Percentiles rank a stretch among this genome's conserved stretches.
phyloP scores from a whole-genome alignment of 345 rosid genomes.

The Dipteronia dyeriana region DNA sequence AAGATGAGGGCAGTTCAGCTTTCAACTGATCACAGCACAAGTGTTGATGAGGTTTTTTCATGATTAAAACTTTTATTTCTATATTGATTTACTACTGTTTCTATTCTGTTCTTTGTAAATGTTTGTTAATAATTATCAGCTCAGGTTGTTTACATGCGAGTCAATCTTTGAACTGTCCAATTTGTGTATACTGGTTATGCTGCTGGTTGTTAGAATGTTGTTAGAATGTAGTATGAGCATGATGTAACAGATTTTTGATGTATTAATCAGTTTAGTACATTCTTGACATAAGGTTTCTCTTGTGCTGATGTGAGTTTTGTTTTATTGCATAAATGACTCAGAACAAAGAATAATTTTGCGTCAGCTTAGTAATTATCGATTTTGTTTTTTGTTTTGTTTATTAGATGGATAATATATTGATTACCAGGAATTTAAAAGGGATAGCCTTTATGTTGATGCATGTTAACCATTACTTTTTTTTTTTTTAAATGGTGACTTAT shows the following conservation, averaged over 20 bases:
- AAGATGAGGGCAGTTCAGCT: slow-evolving; percentile 97
- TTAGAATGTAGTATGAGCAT: slow-evolving; percentile 14
- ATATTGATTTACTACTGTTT: background rate
- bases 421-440: background rate
- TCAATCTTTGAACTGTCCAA: background rate
- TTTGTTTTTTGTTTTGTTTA: slow-evolving; percentile 5
- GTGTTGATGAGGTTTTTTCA: slow-evolving; percentile 67
- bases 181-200: background rate
- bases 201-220: slow-evolving; percentile 11
- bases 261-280: background rate
- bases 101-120: background rate
- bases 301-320: slow-evolving; percentile 5
- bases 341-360: background rate
- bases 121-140: background rate
- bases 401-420: background rate
- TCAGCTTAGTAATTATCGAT: background rate
- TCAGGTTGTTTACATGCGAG: background rate
- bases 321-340: slow-evolving; percentile 1
- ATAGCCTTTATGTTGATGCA: background rate
- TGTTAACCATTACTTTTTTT: background rate
- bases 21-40: slow-evolving; percentile 92
- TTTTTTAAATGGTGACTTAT: background rate
- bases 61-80: background rate
- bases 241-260: slow-evolving; percentile 1
- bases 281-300: background rate